Evolutionary conservation across 2,329 filamentous ascomycete species (phyloP), one percentile per base, ranked within the genome.

Genomic region (Penicillium sp.): DNA sequence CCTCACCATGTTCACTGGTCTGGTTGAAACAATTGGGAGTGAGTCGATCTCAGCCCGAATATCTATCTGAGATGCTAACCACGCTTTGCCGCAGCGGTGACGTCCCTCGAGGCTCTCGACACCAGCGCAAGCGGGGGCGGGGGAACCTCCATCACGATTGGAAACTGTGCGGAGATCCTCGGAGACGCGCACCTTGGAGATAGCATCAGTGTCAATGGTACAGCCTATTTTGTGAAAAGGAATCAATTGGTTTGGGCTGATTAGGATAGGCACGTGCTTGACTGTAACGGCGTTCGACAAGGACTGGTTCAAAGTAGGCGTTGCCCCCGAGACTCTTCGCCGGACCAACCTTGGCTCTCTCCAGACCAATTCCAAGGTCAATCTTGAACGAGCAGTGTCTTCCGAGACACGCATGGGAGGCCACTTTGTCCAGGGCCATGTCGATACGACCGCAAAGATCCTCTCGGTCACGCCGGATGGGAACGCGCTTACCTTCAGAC

Each of bases 401-500:
- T 91, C 91, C 4, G 84, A 89, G 66, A 97, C 93, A 47, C 90
- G 94, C 55, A 97, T 99, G 91, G 94, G 95, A 47, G 94, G 94
- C 0, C 94, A 99, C 77, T 96, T 97, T 67, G 93, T 97, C 30
- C 95, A 99, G 76, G 94, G 94, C 42, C 94, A 99, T 73, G 93
- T 99, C 59, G 95, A 99, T 74, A 93, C 91, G 11, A 85, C 88
- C 40, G 94, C 93, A 0, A 83, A 82, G 45, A 89, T 99, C 59
- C 69, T 87, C 40, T 82, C 83, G 45, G 83, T 89, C 35, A 86
- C 82, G 18, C 85, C 87, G 3, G 94, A 99, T 73, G 91, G 93
- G 57, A 96, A 97, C 75, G 90, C 94, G 6, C 74, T 96, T 60
- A 95, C 90, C 1, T 89, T 97, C 72, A 84, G 93, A 38, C 86